These are phyloP conservation scores for Geotrichum klebahnii DNA, from an alignment of 1,139 yeast genomes.

Conservation along the genomic window DNA sequence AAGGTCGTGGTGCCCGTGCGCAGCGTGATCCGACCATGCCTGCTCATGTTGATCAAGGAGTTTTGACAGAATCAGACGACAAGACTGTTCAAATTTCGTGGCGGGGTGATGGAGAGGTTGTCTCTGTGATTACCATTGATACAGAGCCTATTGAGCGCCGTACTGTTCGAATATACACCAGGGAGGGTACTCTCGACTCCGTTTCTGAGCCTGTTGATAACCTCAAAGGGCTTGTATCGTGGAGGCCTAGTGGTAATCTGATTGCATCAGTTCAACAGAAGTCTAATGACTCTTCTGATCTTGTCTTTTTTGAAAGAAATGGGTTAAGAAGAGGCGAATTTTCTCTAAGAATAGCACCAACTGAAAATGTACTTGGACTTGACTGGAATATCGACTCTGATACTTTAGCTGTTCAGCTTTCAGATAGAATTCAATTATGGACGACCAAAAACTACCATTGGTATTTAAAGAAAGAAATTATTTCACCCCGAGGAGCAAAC, in stretches of 20 bases:
- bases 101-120: slow-evolving; percentile 93
- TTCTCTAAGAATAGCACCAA: slow-evolving; percentile 55
- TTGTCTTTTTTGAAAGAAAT: slow-evolving; percentile 86
- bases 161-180: slow-evolving; percentile 73
- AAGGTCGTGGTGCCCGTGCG: slow-evolving; percentile 82
- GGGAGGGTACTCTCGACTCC: slow-evolving; percentile 71
- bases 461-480: slow-evolving; percentile 81
- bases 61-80: slow-evolving; percentile 52
- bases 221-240: slow-evolving; percentile 64
- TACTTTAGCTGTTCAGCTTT: slow-evolving; percentile 62
- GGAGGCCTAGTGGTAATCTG: slow-evolving; percentile 89
- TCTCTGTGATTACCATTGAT: slow-evolving; percentile 66
- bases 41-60: slow-evolving; percentile 65
- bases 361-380: slow-evolving; percentile 49
- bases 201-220: slow-evolving; percentile 90
- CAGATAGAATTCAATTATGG: slow-evolving; percentile 74
- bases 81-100: slow-evolving; percentile 57
- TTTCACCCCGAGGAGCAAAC: slow-evolving; percentile 33
- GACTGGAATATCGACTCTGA: slow-evolving; percentile 86
- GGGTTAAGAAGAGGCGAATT: slow-evolving; percentile 91
- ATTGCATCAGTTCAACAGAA: slow-evolving; percentile 77
- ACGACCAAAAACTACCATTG: slow-evolving; percentile 90
- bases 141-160: slow-evolving; percentile 52
- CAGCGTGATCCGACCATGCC: slow-evolving; percentile 93
- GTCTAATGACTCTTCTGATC: slow-evolving; percentile 28